A percentile compares a stretch with the other conserved stretches of the same genome.
phyloP scores from a whole-genome alignment of 345 rosid species.

The Cardamine occulta region DNA sequence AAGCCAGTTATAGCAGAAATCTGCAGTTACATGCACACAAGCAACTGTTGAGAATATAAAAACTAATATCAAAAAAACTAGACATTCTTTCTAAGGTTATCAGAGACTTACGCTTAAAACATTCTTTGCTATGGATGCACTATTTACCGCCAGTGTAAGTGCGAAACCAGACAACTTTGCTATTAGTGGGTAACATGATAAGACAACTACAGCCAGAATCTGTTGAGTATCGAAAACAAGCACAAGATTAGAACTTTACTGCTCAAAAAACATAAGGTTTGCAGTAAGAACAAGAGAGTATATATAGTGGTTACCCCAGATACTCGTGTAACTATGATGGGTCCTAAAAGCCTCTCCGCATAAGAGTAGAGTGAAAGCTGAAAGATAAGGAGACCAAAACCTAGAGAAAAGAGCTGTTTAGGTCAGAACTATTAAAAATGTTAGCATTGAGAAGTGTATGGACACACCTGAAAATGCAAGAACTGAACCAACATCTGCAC shows the following conservation, averaged over 20 bases:
- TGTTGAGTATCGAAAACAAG: slow-evolving; percentile 43
- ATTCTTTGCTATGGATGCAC: slow-evolving; percentile 70
- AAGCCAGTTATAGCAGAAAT: slow-evolving; percentile 56
- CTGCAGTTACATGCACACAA: slow-evolving; percentile 37
- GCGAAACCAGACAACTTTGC: slow-evolving; percentile 68
- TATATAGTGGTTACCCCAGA: slow-evolving; percentile 57
- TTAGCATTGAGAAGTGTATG: not conserved
- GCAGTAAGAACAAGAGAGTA: not conserved
- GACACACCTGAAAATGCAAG: slow-evolving; percentile 76
- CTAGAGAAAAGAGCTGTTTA: slow-evolving; percentile 45
- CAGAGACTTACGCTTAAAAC: slow-evolving; percentile 61
- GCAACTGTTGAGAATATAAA: not conserved
- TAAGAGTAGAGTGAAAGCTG: slow-evolving; percentile 69
- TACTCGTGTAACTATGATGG: slow-evolving; percentile 56
- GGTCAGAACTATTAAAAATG: slow-evolving; percentile 11
- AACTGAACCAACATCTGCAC: slow-evolving; percentile 69
- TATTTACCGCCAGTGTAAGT: slow-evolving; percentile 56
- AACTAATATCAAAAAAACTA: not conserved
- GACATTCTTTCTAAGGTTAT: slow-evolving; percentile 2
- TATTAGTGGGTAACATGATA: slow-evolving; percentile 69
- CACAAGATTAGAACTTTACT: slow-evolving; percentile 22
- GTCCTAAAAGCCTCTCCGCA: slow-evolving; percentile 71
- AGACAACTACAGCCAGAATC: slow-evolving; percentile 57
- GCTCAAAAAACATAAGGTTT: slow-evolving; percentile 4
- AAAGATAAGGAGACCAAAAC: slow-evolving; percentile 77